Evolutionary conservation across 1,139 yeast genomes (phyloP), one percentile per base, ranked within the genome.

Genomic region (Yamadazyma conglobata): DNA sequence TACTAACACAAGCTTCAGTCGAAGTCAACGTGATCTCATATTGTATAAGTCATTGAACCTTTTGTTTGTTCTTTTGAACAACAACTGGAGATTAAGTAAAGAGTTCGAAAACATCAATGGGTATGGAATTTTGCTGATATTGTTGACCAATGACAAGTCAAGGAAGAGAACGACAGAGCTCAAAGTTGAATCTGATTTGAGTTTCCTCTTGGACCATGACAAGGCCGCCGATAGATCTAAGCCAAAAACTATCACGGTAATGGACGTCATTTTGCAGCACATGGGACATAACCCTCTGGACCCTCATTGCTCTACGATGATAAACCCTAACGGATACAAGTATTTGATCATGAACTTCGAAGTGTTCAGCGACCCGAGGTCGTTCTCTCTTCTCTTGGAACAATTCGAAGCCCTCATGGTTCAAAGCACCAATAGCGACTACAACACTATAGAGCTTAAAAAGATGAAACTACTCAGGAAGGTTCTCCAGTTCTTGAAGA

Each of bases 401-500:
- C 89, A 83, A 39, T 61, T 81, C 30, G 66, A 70, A 2, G 70
- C 70, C 1, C 64, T 84, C 37, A 56, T 75, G 6, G 63, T 64
- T 25, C 72, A 66, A 13, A 75, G 84, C 25, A 69, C 62, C 36
- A 72, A 64, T 46, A 58, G 56, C 13, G 48, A 59, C 1, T 72
- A 65, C 48, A 85, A 84, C 45, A 47, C 60, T 3, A 46, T 56
- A 25, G 76, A 77, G 36, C 50, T 84, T 16, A 60, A 60, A 16
- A 72, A 69, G 32, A 61, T 80, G 72, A 72, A 73, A 38, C 52
- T 78, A 1, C 55, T 79, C 18, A 72, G 70, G 35, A 65, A 73
- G 33, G 47, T 84, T 10, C 44, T 80, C 2, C 77, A 75, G 33
- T 76, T 73, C 11, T 46, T 75, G 39, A 73, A 70, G 42, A 60